Percentiles rank a stretch among this genome's conserved stretches.
phyloP scores from a whole-genome alignment of 163 green algal genomes.

The Scenedesmus sp. region DNA sequence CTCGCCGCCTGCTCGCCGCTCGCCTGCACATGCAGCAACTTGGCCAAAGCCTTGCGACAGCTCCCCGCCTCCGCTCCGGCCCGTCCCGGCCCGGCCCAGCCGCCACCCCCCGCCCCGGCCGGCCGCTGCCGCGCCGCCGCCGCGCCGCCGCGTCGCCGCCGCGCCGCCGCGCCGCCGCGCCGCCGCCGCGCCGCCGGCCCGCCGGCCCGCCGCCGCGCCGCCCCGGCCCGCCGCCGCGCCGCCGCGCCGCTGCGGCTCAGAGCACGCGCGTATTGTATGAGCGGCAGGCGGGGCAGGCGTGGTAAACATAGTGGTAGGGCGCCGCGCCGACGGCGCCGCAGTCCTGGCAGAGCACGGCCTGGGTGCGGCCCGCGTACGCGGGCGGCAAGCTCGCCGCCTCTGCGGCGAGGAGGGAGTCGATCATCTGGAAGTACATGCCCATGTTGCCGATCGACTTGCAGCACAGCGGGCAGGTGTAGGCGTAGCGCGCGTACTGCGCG shows the following conservation, averaged over 20 bases:
- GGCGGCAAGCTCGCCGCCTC: constrained; percentile 75
- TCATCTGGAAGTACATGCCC: constrained; percentile 97
- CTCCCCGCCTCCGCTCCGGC: too few relatives aligned
- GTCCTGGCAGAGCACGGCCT: constrained; percentile 95
- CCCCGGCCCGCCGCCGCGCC: too few relatives aligned
- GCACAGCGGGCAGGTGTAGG: constrained; percentile 97
- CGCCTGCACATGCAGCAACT: too few relatives aligned
- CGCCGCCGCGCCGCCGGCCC: too few relatives aligned
- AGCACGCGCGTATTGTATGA: constrained; percentile 93
- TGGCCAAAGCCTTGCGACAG: too few relatives aligned
- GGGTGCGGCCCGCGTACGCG: constrained; percentile 72
- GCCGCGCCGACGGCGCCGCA: constrained; percentile 77
- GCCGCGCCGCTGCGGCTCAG: constrained; percentile 40
- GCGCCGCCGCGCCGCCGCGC: too few relatives aligned
- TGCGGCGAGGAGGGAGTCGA: constrained; percentile 89
- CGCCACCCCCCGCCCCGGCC: too few relatives aligned
- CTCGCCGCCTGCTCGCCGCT: too few relatives aligned
- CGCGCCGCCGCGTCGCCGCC: too few relatives aligned
- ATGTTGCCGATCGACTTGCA: constrained; percentile 96
- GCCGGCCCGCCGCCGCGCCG: too few relatives aligned
- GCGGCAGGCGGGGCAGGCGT: constrained; percentile 83
- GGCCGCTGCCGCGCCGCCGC: too few relatives aligned
- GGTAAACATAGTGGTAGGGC: constrained; percentile 95
- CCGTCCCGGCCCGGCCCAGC: too few relatives aligned
- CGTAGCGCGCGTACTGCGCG: constrained; percentile 86